These are phyloP conservation scores for Hyaloscypha bicolor DNA, from an alignment of 495 filamentous ascomycete genomes.

Conservation along the genomic window DNA sequence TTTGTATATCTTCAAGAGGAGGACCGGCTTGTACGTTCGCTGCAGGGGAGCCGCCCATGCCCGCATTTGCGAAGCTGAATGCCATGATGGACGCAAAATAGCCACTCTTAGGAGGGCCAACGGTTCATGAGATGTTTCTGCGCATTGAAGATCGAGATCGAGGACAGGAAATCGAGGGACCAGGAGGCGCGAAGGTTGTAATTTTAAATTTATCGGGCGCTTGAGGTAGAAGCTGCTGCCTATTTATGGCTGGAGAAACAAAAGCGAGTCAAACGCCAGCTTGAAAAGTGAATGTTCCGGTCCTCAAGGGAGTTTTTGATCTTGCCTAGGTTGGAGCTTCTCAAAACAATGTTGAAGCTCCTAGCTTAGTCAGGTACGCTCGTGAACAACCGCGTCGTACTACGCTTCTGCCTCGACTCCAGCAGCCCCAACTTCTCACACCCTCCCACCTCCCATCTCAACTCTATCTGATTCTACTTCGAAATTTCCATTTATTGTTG, in stretches of 20 bases:
- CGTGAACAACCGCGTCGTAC: neutral
- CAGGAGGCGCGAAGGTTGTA: neutral
- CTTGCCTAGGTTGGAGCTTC: neutral
- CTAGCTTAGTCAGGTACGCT: neutral
- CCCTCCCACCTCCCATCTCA: constrained; percentile 5
- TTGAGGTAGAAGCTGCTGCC: neutral
- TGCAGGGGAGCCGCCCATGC: constrained; percentile 13
- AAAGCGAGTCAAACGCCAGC: neutral
- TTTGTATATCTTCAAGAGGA: constrained; percentile 61
- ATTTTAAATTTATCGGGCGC: neutral
- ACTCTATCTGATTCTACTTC: neutral
- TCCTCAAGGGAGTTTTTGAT: neutral
- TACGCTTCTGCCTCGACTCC: neutral
- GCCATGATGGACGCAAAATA: constrained; percentile 58
- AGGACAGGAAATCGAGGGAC: neutral
- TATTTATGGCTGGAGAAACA: neutral
- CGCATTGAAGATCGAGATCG: constrained; percentile 15
- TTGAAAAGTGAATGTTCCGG: neutral
- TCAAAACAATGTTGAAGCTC: neutral
- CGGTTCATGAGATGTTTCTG: constrained; percentile 29
- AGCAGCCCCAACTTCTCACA: neutral
- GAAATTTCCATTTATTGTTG: neutral
- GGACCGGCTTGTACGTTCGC: constrained; percentile 49
- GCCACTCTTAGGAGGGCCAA: constrained; percentile 29
- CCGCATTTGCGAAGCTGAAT: constrained; percentile 50